These are phyloP conservation scores for Blepharisma stoltei DNA, from an alignment of 73 alveolate species.

Conservation along the genomic window DNA sequence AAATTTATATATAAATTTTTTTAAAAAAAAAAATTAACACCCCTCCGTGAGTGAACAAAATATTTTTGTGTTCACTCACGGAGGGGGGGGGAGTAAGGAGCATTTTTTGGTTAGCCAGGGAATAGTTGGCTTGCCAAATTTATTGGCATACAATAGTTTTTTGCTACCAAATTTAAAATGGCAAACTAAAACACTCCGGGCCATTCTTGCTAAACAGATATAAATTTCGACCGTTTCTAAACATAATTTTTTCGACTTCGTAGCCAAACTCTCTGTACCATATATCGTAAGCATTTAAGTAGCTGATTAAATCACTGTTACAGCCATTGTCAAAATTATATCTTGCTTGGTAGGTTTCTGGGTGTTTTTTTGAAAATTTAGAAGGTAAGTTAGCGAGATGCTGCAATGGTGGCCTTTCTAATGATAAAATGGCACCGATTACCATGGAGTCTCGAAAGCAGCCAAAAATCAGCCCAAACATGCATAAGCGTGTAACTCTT, in stretches of 20 bases:
- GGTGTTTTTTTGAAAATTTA: constrained; percentile 16
- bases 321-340: neutral
- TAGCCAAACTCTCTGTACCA: constrained; percentile 20
- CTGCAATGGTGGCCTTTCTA: constrained; percentile 57
- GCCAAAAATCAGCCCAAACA: constrained; percentile 75
- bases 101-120: too few species aligned
- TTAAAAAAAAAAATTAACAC: too few species aligned
- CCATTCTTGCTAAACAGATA: too few species aligned
- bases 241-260: neutral
- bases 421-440: constrained; percentile 73
- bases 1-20: too few species aligned
- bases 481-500: constrained; percentile 72
- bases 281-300: constrained; percentile 10
- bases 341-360: neutral
- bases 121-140: too few species aligned
- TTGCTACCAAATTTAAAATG: too few species aligned
- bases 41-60: too few species aligned
- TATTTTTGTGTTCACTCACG: too few species aligned
- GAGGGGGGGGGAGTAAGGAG: too few species aligned
- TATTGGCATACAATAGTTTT: too few species aligned
- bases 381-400: constrained; percentile 19
- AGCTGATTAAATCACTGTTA: neutral
- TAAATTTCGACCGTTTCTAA: neutral
- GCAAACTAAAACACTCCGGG: too few species aligned
- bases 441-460: constrained; percentile 77